phyloP scores from a whole-genome alignment of 371 early-diverging fungal species.

The Actinomortierella ambigua region DNA sequence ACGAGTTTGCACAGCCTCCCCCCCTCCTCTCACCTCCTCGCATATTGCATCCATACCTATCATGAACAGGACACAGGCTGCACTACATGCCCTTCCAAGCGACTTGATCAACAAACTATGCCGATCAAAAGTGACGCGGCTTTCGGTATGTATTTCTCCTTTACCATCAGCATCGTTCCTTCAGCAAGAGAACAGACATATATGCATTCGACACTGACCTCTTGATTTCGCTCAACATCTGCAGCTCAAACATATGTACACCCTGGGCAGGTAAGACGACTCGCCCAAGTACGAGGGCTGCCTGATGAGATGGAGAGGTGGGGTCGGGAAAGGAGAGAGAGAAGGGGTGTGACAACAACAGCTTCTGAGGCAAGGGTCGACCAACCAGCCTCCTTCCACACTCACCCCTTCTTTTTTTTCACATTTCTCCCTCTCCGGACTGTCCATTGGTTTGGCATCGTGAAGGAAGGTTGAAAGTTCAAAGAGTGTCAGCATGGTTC shows the following conservation, averaged over 20 bases:
- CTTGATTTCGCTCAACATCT: background rate
- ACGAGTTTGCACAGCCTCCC: too few relatives aligned
- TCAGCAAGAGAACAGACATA: background rate
- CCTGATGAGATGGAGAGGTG: too few relatives aligned
- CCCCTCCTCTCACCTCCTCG: background rate
- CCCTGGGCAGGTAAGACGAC: slow-evolving; percentile 43
- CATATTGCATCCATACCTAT: background rate
- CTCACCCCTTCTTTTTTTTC: too few relatives aligned
- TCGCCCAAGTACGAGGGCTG: too few relatives aligned
- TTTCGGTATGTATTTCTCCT: slow-evolving; percentile 23
- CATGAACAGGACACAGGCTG: slow-evolving; percentile 41
- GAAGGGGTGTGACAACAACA: too few relatives aligned
- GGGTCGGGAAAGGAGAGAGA: too few relatives aligned
- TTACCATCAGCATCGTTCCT: background rate
- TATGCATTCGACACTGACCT: background rate
- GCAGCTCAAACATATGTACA: slow-evolving; percentile 44
- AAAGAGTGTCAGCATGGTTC: too few relatives aligned
- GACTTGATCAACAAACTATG: slow-evolving; percentile 43
- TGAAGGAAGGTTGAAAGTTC: too few relatives aligned
- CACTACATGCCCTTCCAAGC: slow-evolving; percentile 37
- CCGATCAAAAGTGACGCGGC: slow-evolving; percentile 37
- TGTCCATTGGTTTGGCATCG: too few relatives aligned
- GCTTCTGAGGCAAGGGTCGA: too few relatives aligned
- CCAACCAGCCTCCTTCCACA: too few relatives aligned
- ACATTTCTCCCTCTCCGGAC: too few relatives aligned